Conservation (phyloP, 2,329 filamentous ascomycete genomes). For the Chaetomiaceae sp. region DNA sequence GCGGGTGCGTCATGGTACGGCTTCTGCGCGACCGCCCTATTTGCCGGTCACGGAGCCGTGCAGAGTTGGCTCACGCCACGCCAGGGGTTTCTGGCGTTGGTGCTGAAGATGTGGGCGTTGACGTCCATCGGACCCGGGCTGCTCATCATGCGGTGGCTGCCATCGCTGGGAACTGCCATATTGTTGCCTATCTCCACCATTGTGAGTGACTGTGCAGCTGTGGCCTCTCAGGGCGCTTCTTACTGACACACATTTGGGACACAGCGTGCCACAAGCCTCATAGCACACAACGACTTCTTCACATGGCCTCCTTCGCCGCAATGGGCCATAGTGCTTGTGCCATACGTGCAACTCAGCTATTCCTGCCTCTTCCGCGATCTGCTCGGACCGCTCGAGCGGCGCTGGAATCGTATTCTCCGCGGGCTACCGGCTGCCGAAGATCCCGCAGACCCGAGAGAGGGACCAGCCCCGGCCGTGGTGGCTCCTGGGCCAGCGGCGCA, state of each 20-base stretch:
- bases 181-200: constrained; percentile 38
- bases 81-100: constrained; percentile 8
- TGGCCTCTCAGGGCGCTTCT: background rate
- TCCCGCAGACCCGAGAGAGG: constrained; percentile 1
- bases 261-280: constrained; percentile 44
- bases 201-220: constrained; percentile 27
- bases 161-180: constrained; percentile 37
- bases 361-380: constrained; percentile 42
- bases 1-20: constrained; percentile 51
- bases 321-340: constrained; percentile 45
- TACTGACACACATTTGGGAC: background rate
- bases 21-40: constrained; percentile 42
- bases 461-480: background rate
- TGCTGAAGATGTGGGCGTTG: constrained; percentile 29
- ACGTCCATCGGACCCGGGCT: constrained; percentile 43
- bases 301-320: constrained; percentile 50
- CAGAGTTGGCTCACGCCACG: constrained; percentile 34
- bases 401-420: constrained; percentile 42
- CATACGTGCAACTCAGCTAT: constrained; percentile 37
- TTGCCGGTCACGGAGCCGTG: constrained; percentile 44
- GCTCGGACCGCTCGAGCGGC: constrained; percentile 41
- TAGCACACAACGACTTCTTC: constrained; percentile 40
- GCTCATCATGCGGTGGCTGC: constrained; percentile 39
- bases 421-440: constrained; percentile 28
- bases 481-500: constrained; percentile 2